These are phyloP conservation scores for Bocquillonia castaneifolia DNA, from an alignment of 441 rosid genomes.

Conservation along the genomic window DNA sequence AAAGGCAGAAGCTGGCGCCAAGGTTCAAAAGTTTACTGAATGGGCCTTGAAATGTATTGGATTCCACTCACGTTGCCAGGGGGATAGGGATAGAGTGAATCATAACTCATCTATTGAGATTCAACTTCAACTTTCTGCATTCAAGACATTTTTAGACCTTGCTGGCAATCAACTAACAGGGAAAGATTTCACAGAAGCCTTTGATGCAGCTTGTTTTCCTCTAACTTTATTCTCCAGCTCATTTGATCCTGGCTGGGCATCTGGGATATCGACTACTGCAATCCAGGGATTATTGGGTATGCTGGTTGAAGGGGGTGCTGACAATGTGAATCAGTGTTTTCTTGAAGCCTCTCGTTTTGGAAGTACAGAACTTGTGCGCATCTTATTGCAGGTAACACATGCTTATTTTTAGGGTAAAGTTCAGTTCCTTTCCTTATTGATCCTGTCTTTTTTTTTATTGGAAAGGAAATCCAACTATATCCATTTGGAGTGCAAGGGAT, in stretches of 20 bases:
- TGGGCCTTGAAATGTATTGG: constrained; percentile 96
- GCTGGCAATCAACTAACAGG: constrained; percentile 87
- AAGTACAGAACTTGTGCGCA: constrained; percentile 92
- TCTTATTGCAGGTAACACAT: constrained; percentile 65
- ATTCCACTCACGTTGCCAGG: constrained; percentile 84
- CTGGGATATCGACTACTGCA: constrained; percentile 81
- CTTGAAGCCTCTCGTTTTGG: constrained; percentile 98
- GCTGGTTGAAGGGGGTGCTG: constrained; percentile 92
- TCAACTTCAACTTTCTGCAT: constrained; percentile 81
- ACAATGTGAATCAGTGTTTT: constrained; percentile 89
- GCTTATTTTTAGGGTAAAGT: neutral
- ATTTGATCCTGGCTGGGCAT: constrained; percentile 95
- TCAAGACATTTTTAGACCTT: constrained; percentile 84
- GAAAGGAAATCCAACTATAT: neutral
- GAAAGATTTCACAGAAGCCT: constrained; percentile 93
- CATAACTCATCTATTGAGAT: constrained; percentile 71
- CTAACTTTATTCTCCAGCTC: constrained; percentile 86
- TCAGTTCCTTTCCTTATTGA: neutral
- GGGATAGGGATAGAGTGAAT: constrained; percentile 52
- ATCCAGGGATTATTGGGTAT: constrained; percentile 80
- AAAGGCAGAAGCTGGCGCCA: constrained; percentile 89
- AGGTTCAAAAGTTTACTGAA: constrained; percentile 89
- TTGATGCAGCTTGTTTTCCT: constrained; percentile 95
- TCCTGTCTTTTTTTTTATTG: neutral
- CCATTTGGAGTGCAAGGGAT: neutral